Evolutionary conservation across 192 early-diverging fungal species (phyloP), one percentile per base, ranked within the genome.

Genomic region (Rhizoclosmatium sp.): DNA sequence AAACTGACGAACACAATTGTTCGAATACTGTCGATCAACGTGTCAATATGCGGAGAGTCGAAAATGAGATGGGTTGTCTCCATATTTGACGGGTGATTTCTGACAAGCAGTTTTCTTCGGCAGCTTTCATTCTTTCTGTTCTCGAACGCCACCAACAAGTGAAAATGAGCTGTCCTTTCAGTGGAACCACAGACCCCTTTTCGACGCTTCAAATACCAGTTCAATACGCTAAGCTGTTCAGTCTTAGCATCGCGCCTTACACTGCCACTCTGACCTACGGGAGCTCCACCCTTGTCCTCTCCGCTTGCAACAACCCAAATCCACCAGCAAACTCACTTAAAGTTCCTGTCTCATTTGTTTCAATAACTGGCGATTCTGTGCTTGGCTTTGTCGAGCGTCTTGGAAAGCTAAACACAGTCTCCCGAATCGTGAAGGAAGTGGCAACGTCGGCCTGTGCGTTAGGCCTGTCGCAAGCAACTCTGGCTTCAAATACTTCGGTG

Each of bases 141-240:
- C 31, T 31, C 31, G 31, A 31, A 31, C 31, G 31, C 31, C 31
- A 31, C 31, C 31, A 31, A 31, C 31, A 31, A 31, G 31, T 31
- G 31, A 31, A 31, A 31, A 31, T 31, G 31, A 31, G 31, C 31
- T 31, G 31, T 31, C 31, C 31, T 31, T 31, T 31, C 31, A 31
- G 31, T 31, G 31, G 31, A 31, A 31, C 31, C 31, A 31, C 31
- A 31, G 31, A 31, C 31, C 31, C 31, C 31, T 31, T 31, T 31
- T 31, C 31, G 31, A 31, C 31, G 51, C 51, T 54, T 54, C 16
- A 54, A 7, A 12, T 21, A 77, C 64, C 16, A 21, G 64, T 77
- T 16, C 46, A 47, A 14, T 41, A 77, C 48, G 75, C 75, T 14
- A 44, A 77, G 65, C 47, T 67, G 42, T 77, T 67, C 75, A 48